phyloP scores from a whole-genome alignment of 2,329 filamentous ascomycete species.

The Pseudopyricularia cyperi region DNA sequence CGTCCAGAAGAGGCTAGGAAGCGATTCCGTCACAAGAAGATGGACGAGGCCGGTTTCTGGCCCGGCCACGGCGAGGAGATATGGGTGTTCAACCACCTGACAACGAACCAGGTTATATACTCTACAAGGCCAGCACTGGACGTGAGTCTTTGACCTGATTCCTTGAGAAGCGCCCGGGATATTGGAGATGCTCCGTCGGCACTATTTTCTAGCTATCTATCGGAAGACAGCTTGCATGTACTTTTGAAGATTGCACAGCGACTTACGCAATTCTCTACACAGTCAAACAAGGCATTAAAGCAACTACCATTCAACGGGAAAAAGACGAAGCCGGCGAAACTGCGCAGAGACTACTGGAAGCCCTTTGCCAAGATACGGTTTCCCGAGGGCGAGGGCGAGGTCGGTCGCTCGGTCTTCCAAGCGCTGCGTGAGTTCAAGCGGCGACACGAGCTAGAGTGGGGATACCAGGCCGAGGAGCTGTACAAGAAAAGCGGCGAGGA shows the following conservation, averaged over 20 bases:
- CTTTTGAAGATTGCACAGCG: neutral
- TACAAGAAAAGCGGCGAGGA: constrained; percentile 25
- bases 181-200: neutral
- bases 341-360: constrained; percentile 56
- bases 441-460: constrained; percentile 51
- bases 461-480: constrained; percentile 24
- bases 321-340: constrained; percentile 47
- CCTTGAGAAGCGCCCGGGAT: neutral
- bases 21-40: constrained; percentile 6
- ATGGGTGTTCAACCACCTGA: constrained; percentile 39
- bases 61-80: constrained; percentile 42
- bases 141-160: constrained; percentile 18
- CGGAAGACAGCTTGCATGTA: neutral
- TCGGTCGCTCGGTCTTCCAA: constrained; percentile 48
- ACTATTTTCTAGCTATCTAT: neutral
- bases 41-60: constrained; percentile 12
- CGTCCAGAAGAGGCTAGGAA: neutral
- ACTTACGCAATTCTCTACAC: neutral
- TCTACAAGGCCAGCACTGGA: constrained; percentile 31
- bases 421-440: constrained; percentile 51
- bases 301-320: constrained; percentile 52
- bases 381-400: constrained; percentile 31
- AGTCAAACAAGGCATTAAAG: constrained; percentile 15
- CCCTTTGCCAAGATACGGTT: constrained; percentile 49
- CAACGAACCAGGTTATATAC: constrained; percentile 38